Percentiles rank a stretch among this genome's conserved stretches.
Conservation (phyloP, 768 basidiomycete species). For the Calocybe gangraenosa region DNA sequence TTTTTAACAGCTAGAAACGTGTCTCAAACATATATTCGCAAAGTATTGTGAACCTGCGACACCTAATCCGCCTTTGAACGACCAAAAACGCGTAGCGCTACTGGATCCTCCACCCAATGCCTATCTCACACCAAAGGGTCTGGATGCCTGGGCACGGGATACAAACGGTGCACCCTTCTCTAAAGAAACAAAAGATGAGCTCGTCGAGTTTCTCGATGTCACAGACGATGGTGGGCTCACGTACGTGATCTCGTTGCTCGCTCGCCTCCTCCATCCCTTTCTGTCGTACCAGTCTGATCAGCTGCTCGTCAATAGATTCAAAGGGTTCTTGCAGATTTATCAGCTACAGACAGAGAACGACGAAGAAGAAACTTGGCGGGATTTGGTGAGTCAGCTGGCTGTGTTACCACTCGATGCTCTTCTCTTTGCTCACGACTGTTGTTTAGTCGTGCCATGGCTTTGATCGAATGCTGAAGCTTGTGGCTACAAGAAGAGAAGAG, state of each 20-base stretch:
- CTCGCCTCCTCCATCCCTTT: background rate
- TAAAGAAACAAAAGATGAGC: conserved; percentile 72
- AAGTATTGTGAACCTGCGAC: conserved; percentile 64
- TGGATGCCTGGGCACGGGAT: conserved; percentile 74
- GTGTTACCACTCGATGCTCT: background rate
- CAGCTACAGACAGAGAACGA: conserved; percentile 84
- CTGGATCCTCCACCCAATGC: conserved; percentile 51
- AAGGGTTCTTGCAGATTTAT: conserved; percentile 80
- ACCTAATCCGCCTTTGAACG: conserved; percentile 12
- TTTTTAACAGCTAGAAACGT: conserved; percentile 52
- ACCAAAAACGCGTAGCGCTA: conserved; percentile 25
- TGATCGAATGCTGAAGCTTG: conserved; percentile 59
- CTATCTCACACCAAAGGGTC: conserved; percentile 51
- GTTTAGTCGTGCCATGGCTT: conserved; percentile 71
- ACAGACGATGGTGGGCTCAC: conserved; percentile 69
- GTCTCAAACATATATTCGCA: conserved; percentile 72
- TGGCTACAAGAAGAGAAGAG: conserved; percentile 53
- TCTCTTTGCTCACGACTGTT: conserved; percentile 13
- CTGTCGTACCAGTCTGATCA: background rate
- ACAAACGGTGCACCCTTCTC: conserved; percentile 83
- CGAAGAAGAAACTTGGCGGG: conserved; percentile 81
- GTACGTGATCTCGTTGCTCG: conserved; percentile 38
- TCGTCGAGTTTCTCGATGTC: conserved; percentile 71
- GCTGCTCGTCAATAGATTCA: conserved; percentile 42
- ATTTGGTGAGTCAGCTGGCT: conserved; percentile 59